Conservation (phyloP, 495 filamentous ascomycete species). For the Penicillium atrosanguineum region DNA sequence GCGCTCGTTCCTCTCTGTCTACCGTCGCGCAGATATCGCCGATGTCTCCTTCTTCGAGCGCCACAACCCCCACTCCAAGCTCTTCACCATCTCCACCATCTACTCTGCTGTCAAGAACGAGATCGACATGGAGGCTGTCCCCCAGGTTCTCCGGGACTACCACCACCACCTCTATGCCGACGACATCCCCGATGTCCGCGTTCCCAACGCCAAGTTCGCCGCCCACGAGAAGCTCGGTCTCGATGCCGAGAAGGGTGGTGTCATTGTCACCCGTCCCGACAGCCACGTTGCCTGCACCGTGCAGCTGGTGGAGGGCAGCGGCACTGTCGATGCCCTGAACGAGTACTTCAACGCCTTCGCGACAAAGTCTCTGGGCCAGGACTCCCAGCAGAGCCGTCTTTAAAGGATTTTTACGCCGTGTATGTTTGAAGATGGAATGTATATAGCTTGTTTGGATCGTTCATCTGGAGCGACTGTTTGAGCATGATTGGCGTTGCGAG, state of each 20-base stretch:
- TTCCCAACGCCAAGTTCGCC: constrained; percentile 64
- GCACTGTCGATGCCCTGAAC: constrained; percentile 79
- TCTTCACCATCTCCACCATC: constrained; percentile 75
- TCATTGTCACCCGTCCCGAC: constrained; percentile 82
- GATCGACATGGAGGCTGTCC: constrained; percentile 66
- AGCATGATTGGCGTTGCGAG: constrained; percentile 37
- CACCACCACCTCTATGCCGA: constrained; percentile 83
- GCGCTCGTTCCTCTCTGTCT: constrained; percentile 66
- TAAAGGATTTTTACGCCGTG: constrained; percentile 15
- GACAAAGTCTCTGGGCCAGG: constrained; percentile 41
- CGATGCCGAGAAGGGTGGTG: constrained; percentile 66
- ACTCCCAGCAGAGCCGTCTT: constrained; percentile 39
- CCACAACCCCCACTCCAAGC: constrained; percentile 77
- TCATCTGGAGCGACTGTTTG: constrained; percentile 21
- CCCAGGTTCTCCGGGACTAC: constrained; percentile 67
- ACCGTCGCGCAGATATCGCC: constrained; percentile 58
- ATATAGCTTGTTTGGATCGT: constrained; percentile 23
- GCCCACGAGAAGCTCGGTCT: constrained; percentile 88
- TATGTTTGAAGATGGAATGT: constrained; percentile 22
- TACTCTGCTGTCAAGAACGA: constrained; percentile 61
- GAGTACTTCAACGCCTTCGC: constrained; percentile 74
- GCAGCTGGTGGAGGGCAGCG: constrained; percentile 67
- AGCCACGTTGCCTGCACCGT: constrained; percentile 80
- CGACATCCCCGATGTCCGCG: constrained; percentile 70
- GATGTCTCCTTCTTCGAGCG: constrained; percentile 73